Evolutionary conservation across 2,329 filamentous ascomycete genomes (phyloP), one percentile per base, ranked within the genome.

Genomic region (Eutypella sp.): DNA sequence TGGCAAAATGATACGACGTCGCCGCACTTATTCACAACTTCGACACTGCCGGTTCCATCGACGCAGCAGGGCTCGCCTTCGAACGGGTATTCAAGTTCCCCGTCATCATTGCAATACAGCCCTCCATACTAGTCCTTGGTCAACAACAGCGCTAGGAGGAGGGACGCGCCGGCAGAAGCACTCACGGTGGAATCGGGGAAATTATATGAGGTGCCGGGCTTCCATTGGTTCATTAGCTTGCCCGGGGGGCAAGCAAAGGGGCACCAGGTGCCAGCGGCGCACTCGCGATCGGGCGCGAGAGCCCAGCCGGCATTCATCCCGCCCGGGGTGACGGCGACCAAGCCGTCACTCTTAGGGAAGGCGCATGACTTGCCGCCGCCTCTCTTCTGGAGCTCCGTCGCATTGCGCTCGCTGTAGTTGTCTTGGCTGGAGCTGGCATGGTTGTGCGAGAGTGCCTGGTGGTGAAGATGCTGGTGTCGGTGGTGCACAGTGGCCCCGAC

Each of bases 141-240:
- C 44, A 60, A 42, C 33, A n/a, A n/a, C n/a, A n/a, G n/a, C n/a
- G n/a, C n/a, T n/a, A n/a, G n/a, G n/a, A n/a, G n/a, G n/a, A n/a
- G n/a, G n/a, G 39, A 19, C 19, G 36, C 19, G 38, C 23, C 25
- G 19, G 19, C 31, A 36, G 45, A 29, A 11, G 16, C 19, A 70
- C 80, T 59, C 68, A 87, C 84, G 81, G 87, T 89, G 3, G 85
- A 90, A 50, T 76, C 65, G 2, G 85, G 84, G 63, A 84, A 88
- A 29, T 65, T 69, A 61, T 89, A 91, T 5, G 73, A 81, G 4
- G 86, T 86, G 47, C 74, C 66, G 0, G 84, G 82, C 59, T 89
- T 81, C 87, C 87, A 91, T 65, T 92, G 87, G 51, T 82, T 79
- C 74, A 86, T 87, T 23, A 91, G 79, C 70, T 88, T 79, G 48